Evolutionary conservation across 2,329 filamentous ascomycete species (phyloP), one percentile per base, ranked within the genome.

Genomic region (Aspergillus sclerotialis): DNA sequence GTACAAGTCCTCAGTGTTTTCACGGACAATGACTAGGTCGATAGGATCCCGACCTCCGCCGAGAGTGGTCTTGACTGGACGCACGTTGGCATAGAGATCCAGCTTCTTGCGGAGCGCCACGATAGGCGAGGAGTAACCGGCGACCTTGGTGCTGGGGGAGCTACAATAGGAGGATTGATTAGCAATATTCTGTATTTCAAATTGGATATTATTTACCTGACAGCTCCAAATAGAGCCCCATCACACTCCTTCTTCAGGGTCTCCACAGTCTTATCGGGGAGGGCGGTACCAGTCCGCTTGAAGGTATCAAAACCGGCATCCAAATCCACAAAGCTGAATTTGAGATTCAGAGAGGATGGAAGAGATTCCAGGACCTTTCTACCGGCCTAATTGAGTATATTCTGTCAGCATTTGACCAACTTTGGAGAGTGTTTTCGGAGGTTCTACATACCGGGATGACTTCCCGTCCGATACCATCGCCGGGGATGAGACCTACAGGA

Each of bases 1-100:
- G 66, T 94, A 94, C 26, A 98, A 76, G 62, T 98, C 92, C 70
- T 98, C 92, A 19, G 92, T 98, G 72, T 98, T 98, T 68, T 98
- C 92, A 46, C 92, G 85, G 36, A 96, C 92, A 54, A 96, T 98
- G 55, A 98, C 92, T 63, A 98, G 82, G 68, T 98, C 92, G 56
- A 95, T 88, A 44, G 84, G 82, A 53, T 64, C 61, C 37, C 58
- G 52, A 19, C 56, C 59, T 43, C 60, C 57, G 17, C 62, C 63
- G 35, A 77, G 75, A 21, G 78, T 82, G 29, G 83, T 84, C 72
- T 95, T 95, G 62, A 96, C 92, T 35, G 90, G 90, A 24, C 92
- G 84, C 32, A 98, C 89, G 61, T 98, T 98, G 69, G 92, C 92
- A 67, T 94, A 98, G 38, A 98, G 80, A 63, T 92, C 82, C 49